Evolutionary conservation across 768 basidiomycete species (phyloP).

Genomic region (Trametes punicea): DNA sequence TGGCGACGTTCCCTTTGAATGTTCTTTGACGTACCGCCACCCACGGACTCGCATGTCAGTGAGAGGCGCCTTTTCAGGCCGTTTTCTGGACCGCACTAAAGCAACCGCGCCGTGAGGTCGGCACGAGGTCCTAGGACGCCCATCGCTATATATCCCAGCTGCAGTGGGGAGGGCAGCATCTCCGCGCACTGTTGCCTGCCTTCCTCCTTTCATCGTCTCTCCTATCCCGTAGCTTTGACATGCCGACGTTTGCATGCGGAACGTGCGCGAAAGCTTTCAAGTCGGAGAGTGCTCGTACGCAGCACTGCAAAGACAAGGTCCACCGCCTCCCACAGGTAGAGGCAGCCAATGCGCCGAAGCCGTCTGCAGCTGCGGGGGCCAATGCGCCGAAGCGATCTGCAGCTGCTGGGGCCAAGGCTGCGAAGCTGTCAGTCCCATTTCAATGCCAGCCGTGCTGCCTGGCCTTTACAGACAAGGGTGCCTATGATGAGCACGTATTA

Average conservation of each 20-base stretch:
- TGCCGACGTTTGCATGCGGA: constrained; percentile 3
- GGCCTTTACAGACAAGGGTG: not conserved
- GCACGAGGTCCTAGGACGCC: constrained; percentile 5
- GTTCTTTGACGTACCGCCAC: too few species aligned
- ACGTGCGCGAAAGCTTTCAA: constrained; percentile 9
- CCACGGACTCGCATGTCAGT: not conserved
- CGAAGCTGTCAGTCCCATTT: not conserved
- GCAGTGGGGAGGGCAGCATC: not conserved
- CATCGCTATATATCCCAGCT: not conserved
- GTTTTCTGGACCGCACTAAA: not conserved
- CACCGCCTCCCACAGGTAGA: constrained; percentile 1
- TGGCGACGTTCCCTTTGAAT: too few species aligned
- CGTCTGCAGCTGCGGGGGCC: not conserved
- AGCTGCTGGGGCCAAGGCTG: not conserved
- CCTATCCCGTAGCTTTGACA: not conserved
- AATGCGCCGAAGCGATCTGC: not conserved
- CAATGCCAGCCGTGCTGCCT: not conserved
- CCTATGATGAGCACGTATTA: not conserved
- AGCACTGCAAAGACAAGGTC: constrained; percentile 14
- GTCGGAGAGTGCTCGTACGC: not conserved
- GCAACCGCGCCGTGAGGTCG: not conserved
- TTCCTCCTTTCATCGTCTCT: not conserved
- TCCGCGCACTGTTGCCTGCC: not conserved
- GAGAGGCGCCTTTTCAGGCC: not conserved
- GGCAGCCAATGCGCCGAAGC: not conserved